Percentiles rank a stretch among this genome's conserved stretches.
phyloP scores from a whole-genome alignment of 352 stramenopile species.

The Phytophthora litchii region DNA sequence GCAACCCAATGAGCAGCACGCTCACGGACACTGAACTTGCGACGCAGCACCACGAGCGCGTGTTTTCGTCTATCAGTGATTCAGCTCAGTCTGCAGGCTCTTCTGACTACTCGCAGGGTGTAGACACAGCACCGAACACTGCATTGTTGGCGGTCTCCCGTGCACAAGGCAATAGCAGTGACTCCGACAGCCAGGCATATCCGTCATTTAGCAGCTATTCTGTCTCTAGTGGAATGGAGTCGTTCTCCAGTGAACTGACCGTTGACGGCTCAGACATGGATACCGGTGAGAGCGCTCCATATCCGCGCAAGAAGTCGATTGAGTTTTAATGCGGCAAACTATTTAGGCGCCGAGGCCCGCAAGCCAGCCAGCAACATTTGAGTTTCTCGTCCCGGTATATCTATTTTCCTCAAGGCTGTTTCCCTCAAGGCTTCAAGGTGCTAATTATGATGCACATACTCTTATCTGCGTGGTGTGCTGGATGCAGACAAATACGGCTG shows the following conservation, averaged over 20 bases:
- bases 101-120: conserved; percentile 41
- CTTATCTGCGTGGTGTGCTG: conserved; percentile 15
- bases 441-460: conserved; percentile 20
- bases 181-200: conserved; percentile 10
- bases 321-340: conserved; percentile 43
- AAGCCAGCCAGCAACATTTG: background rate
- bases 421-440: background rate
- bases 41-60: conserved; percentile 29
- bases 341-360: conserved; percentile 12
- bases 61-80: conserved; percentile 50
- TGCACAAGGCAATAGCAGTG: conserved; percentile 11
- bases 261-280: conserved; percentile 36
- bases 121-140: conserved; percentile 29
- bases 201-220: conserved; percentile 33
- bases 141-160: conserved; percentile 9
- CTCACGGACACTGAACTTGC: conserved; percentile 53
- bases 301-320: conserved; percentile 53
- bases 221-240: conserved; percentile 40
- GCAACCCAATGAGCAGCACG: conserved; percentile 33
- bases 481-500: conserved; percentile 12
- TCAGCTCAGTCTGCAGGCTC: conserved; percentile 27
- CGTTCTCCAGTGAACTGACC: conserved; percentile 46
- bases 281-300: conserved; percentile 16
- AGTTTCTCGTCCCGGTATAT: conserved; percentile 6
- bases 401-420: background rate